A percentile compares a stretch with the other conserved stretches of the same genome.
Conservation (phyloP, 768 basidiomycete species). For the Amanita jacksonii region DNA sequence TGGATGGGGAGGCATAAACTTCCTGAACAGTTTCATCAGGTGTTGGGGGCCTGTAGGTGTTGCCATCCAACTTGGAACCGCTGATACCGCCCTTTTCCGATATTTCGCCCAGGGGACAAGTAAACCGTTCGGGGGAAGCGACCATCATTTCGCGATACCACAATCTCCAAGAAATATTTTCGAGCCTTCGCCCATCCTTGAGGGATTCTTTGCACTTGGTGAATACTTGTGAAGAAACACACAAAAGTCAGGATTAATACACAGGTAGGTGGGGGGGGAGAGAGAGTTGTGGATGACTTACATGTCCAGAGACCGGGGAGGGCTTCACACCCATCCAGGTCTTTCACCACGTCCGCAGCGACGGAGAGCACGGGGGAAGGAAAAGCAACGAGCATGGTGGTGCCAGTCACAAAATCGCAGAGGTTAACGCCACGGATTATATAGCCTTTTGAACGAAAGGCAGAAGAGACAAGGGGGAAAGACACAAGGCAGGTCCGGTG, state of each 20-base stretch:
- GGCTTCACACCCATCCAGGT: slow-evolving; percentile 61
- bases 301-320: slow-evolving; percentile 61
- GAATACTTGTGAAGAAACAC: slow-evolving; percentile 50
- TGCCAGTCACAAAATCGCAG: not conserved
- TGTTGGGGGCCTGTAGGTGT: slow-evolving; percentile 13
- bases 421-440: not conserved
- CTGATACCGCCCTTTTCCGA: slow-evolving; percentile 7
- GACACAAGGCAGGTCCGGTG: slow-evolving; percentile 8
- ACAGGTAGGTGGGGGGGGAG: slow-evolving; percentile 6
- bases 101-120: slow-evolving; percentile 9
- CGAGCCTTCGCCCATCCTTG: slow-evolving; percentile 71
- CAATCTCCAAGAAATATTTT: slow-evolving; percentile 84
- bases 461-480: slow-evolving; percentile 3
- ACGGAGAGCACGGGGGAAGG: slow-evolving; percentile 61
- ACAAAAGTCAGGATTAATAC: not conserved
- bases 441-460: not conserved
- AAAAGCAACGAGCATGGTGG: slow-evolving; percentile 39
- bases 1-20: not conserved
- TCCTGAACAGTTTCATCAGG: slow-evolving; percentile 8
- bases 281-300: slow-evolving; percentile 23
- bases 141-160: slow-evolving; percentile 59
- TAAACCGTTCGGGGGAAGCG: slow-evolving; percentile 1
- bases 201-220: slow-evolving; percentile 75
- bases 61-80: slow-evolving; percentile 7
- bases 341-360: slow-evolving; percentile 53